Evolutionary conservation across 495 filamentous ascomycete genomes (phyloP).

Genomic region (Darksidea phi): DNA sequence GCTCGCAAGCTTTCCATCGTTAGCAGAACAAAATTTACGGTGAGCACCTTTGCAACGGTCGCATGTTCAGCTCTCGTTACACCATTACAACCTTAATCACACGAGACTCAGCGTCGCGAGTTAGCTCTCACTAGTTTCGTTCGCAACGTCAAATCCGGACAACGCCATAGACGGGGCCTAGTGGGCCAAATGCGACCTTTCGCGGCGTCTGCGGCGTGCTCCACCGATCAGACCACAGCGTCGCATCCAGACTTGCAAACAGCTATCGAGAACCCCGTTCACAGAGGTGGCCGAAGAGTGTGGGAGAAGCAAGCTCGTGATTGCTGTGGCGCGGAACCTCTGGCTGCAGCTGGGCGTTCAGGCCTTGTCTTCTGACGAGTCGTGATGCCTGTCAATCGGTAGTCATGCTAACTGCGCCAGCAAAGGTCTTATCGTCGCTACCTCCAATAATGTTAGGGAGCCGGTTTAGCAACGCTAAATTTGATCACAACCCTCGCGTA

Average conservation of each 20-base stretch:
- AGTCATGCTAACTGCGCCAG: conserved; percentile 1
- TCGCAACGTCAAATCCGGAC: no score
- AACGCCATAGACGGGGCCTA: no score
- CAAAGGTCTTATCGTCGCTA: conserved; percentile 17
- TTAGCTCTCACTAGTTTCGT: no score
- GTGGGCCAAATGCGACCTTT: background rate
- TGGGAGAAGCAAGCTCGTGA: background rate
- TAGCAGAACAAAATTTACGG: no score
- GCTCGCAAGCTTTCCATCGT: no score
- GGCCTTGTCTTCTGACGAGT: background rate
- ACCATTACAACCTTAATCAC: no score
- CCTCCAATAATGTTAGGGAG: conserved; percentile 13
- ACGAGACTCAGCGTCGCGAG: no score
- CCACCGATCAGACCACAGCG: background rate
- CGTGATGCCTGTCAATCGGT: conserved; percentile 6
- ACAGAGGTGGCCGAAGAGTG: background rate
- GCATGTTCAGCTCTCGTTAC: no score
- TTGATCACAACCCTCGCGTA: conserved; percentile 20
- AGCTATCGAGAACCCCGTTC: background rate
- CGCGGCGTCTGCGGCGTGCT: background rate
- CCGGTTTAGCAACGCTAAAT: conserved; percentile 17
- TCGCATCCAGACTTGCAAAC: background rate
- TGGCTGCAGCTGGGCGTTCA: background rate
- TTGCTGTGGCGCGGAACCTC: background rate
- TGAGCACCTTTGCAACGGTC: no score